Base-by-base conservation (phyloP, 1,284 basidiomycete species). In the Sanghuangporus baumii region DNA sequence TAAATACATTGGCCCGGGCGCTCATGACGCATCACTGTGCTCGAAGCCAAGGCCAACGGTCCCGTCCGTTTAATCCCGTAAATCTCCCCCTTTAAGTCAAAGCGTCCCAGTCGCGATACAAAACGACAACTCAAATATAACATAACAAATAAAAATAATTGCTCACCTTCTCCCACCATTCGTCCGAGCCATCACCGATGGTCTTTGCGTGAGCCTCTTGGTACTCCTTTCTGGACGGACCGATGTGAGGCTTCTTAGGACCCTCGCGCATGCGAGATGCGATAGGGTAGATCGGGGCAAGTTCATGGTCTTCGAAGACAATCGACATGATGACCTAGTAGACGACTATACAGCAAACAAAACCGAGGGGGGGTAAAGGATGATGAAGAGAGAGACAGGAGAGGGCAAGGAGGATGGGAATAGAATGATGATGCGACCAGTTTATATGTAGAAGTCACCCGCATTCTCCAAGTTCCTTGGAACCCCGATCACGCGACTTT, bases 81-180 rank as follows among this genome's bases (percentile, higher is more conserved):
- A 51, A 14, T 23, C 20, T 26, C 26, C 12, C 23, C 26, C 48
- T n/a, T n/a, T n/a, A 12, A 20, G 3, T n/a, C 7, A 2, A 12
- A 14, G 6, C 7, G 8, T 12, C 8, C 20, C 5, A 23, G 48
- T 51, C 48, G 40, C 40, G 40, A 12, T 41, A 26, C n/a, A 23
- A 51, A 14, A 9, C 20, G 48, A 51, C 48, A 5, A 26, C 20
- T 11, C 8, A 23, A 23, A 26, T 12, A 26, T n/a, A 7, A 2
- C 8, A n/a, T n/a, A 41, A 23, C 6, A 51, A 23, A 16, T 20
- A 11, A 31, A 31, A 57, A 20, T 3, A 23, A 31, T 43, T 31
- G 74, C 85, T 60, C 57, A 89, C 92, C 81, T 88, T 85, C 59
- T 85, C 86, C 94, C 94, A 98, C 89, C 93, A 98, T 68, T 82